Evolutionary conservation across 164 flowering plant genomes (phyloP).

Genomic region (Buxus sempervirens): DNA sequence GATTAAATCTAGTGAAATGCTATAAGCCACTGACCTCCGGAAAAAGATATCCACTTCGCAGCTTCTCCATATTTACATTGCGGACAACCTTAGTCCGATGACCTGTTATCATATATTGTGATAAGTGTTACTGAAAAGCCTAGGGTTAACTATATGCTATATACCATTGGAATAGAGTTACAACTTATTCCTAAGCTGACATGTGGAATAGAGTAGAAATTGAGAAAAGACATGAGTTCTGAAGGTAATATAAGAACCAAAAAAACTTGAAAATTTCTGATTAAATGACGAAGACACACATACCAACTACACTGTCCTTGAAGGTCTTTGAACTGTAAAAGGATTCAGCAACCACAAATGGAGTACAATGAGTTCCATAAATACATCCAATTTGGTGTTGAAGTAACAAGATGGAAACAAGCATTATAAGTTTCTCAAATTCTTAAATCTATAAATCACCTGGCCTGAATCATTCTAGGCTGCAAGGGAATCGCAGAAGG

Average conservation of each 20-base stretch:
- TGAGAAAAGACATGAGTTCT: neutral
- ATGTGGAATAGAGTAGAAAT: neutral
- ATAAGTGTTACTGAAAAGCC: neutral
- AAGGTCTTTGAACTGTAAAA: neutral
- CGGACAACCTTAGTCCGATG: constrained; percentile 48
- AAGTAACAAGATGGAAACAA: neutral
- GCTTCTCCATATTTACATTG: constrained; percentile 53
- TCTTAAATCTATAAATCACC: neutral
- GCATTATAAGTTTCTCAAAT: neutral
- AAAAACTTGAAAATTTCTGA: constrained; percentile 7
- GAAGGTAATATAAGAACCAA: neutral
- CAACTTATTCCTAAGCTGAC: neutral
- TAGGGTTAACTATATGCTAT: neutral
- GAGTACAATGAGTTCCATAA: neutral
- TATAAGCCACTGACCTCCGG: constrained; percentile 47
- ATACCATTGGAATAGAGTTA: too few species aligned
- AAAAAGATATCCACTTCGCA: constrained; percentile 50
- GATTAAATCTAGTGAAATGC: neutral
- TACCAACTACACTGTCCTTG: constrained; percentile 10
- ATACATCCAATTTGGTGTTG: neutral
- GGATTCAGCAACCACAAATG: neutral
- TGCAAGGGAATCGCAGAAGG: constrained; percentile 1
- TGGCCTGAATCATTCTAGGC: neutral
- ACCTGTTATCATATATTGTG: constrained; percentile 20
- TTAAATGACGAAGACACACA: neutral